These are phyloP conservation scores for Salisapilia sapeloensis DNA, from an alignment of 352 stramenopile species.

Conservation along the genomic window DNA sequence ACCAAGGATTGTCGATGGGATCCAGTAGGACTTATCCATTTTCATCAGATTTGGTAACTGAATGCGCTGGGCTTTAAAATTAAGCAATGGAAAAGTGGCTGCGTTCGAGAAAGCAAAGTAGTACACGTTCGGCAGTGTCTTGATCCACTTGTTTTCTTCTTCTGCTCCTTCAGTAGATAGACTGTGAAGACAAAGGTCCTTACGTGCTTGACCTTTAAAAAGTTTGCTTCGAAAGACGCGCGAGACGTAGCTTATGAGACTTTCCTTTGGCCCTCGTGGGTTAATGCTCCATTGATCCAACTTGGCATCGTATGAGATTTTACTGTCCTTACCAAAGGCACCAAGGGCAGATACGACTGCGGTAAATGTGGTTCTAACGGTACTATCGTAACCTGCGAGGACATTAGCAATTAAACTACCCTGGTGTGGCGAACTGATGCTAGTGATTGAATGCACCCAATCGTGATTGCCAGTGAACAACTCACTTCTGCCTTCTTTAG, in stretches of 20 bases:
- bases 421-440: conserved; percentile 8
- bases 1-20: conserved; percentile 7
- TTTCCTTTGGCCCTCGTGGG: conserved; percentile 3
- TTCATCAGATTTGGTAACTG: conserved; percentile 6
- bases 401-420: conserved; percentile 10
- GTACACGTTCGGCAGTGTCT: conserved; percentile 10
- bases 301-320: conserved; percentile 9
- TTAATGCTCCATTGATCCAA: conserved; percentile 13
- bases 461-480: conserved; percentile 11
- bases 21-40: conserved; percentile 7
- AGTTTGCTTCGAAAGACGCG: conserved; percentile 7
- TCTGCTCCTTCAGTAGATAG: conserved; percentile 8
- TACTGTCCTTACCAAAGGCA: conserved; percentile 3
- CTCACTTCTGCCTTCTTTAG: conserved; percentile 4
- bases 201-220: conserved; percentile 3
- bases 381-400: conserved; percentile 5
- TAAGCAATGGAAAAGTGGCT: conserved; percentile 9
- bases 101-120: conserved; percentile 16
- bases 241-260: conserved; percentile 9
- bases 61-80: too few species aligned
- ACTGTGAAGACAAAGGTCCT: conserved; percentile 11
- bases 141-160: conserved; percentile 15
- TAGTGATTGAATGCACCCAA: conserved; percentile 21
- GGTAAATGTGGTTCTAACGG: conserved; percentile 4
- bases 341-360: conserved; percentile 3